These are phyloP conservation scores for Trichoderma orchidacearum DNA, from an alignment of 495 filamentous ascomycete species.

Conservation along the genomic window DNA sequence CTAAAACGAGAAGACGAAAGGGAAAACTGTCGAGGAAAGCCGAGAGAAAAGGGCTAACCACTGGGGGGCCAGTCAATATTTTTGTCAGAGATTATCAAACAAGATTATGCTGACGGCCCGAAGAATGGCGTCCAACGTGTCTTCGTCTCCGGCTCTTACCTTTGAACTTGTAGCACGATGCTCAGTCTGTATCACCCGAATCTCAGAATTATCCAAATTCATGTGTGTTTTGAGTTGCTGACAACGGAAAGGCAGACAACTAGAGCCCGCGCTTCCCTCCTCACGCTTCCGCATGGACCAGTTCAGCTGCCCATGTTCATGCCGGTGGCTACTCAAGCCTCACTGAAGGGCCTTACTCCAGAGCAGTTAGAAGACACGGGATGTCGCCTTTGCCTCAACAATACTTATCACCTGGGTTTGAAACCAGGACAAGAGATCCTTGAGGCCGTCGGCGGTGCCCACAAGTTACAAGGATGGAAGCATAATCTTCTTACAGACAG, in stretches of 20 bases:
- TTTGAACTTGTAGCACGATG: constrained; percentile 75
- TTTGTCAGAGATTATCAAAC: neutral
- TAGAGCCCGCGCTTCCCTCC: constrained; percentile 81
- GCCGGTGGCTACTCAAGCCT: constrained; percentile 97
- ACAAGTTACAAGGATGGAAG: constrained; percentile 88
- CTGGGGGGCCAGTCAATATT: neutral
- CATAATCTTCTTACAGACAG: constrained; percentile 95
- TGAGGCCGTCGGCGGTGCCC: constrained; percentile 78
- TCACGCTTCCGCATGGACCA: constrained; percentile 82
- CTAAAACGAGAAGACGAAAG: neutral
- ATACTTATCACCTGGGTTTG: constrained; percentile 91
- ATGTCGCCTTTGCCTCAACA: constrained; percentile 87
- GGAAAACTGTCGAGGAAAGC: neutral
- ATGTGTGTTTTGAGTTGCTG: neutral
- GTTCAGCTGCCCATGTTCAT: constrained; percentile 91
- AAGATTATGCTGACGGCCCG: constrained; percentile 16
- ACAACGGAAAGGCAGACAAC: constrained; percentile 54
- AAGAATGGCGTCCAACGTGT: constrained; percentile 33
- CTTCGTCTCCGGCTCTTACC: constrained; percentile 48
- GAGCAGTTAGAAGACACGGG: constrained; percentile 80
- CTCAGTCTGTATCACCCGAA: constrained; percentile 50
- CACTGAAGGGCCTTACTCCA: constrained; percentile 86
- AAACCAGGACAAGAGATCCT: constrained; percentile 86
- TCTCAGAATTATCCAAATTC: neutral
- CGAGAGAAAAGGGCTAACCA: neutral